Base-by-base conservation (phyloP, 1,139 yeast species). In the Yamadazyma diddensiae region DNA sequence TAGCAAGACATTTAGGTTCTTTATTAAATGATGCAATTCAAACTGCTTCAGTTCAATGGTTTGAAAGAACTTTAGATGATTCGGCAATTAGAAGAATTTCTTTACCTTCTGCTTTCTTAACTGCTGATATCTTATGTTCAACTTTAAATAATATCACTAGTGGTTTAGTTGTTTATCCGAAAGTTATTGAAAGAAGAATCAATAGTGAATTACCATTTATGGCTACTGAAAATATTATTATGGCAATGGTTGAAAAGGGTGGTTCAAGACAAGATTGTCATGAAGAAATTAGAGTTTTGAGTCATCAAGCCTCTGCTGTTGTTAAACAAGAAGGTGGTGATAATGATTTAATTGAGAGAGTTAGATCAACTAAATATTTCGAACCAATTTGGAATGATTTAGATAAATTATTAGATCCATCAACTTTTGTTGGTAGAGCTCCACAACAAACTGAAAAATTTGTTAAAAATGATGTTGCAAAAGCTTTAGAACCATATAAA, bases 171-270 rank as follows among this genome's bases (percentile, higher is more conserved):
- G 98, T 92, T 29, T 92, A 94, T 68, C 98, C 98, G 49, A 90
- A 92, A 76, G 98, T 92, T 49, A 92, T 92, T 55, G 96, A 84
- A 69, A 84, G 97, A 72, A 84, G 97, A 68, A 92, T 92, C 62
- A 80, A 62, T 59, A 76, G 96, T 33, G 98, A 94, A 65, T 75
- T 92, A 55, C 99, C 99, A 49, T 92, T 94, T 73, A 92, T 92
- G 99, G 99, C 99, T 46, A 92, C 99, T 35, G 99, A 92, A 68
- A 92, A 92, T 66, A 80, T 92, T 59, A 92, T 92, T 61, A 92
- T 92, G 99, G 98, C 98, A 36, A 92, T 92, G 97, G 98, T 92
- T 39, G 95, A 88, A 65, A 82, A 83, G 62, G 97, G 97, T 50
- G 97, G 86, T 28, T 88, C 95, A 17, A 84, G 99, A 75, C 99